Percentiles rank a stretch among this genome's conserved stretches.
phyloP scores from a whole-genome alignment of 495 filamentous ascomycete species.

The Xylaria flabelliformis region DNA sequence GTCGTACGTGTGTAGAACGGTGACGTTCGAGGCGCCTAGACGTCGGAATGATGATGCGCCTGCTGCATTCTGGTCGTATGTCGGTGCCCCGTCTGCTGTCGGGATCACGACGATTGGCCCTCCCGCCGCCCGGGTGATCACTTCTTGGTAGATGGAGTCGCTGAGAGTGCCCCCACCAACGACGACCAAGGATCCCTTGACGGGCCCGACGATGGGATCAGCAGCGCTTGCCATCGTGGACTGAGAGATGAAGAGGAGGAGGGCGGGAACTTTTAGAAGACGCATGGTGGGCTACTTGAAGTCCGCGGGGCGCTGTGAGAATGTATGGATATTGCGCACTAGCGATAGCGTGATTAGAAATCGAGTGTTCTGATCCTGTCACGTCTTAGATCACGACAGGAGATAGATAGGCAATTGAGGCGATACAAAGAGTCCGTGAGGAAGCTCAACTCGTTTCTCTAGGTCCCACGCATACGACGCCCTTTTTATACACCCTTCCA shows the following conservation, averaged over 20 bases:
- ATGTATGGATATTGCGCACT: slow-evolving; percentile 3
- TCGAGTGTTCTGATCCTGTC: background rate
- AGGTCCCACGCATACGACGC: background rate
- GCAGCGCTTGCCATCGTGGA: background rate
- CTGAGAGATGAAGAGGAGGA: slow-evolving; percentile 18
- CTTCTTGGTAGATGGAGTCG: slow-evolving; percentile 53
- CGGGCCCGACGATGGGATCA: slow-evolving; percentile 34
- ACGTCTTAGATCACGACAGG: background rate
- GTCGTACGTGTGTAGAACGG: slow-evolving; percentile 45
- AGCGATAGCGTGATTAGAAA: background rate
- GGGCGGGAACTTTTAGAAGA: slow-evolving; percentile 11
- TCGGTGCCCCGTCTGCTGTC: slow-evolving; percentile 39
- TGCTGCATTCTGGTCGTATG: slow-evolving; percentile 41
- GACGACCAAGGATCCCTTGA: slow-evolving; percentile 43
- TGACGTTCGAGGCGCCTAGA: slow-evolving; percentile 42
- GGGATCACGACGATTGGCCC: slow-evolving; percentile 58
- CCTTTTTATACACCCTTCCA: background rate
- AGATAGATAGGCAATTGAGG: background rate
- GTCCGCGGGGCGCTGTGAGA: background rate
- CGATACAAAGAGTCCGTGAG: background rate
- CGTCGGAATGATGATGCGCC: slow-evolving; percentile 39
- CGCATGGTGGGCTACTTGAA: slow-evolving; percentile 14
- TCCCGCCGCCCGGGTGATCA: slow-evolving; percentile 51
- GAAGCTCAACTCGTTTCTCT: background rate
- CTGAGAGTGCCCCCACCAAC: slow-evolving; percentile 43